Base-by-base conservation (phyloP, 371 early-diverging fungal species). In the Apophysomyces elegans region DNA sequence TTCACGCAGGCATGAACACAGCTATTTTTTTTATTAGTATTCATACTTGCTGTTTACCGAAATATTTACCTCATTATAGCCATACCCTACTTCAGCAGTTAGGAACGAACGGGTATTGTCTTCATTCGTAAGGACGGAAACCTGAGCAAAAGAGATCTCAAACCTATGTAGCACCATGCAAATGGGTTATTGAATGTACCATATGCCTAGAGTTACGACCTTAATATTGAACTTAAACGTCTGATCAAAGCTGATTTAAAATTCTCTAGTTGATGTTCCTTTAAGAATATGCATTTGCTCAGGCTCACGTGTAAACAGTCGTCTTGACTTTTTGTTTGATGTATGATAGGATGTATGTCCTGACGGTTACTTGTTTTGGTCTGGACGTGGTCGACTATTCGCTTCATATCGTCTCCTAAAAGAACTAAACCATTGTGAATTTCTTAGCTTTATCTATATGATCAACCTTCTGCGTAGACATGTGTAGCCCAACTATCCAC, bases 41-140 rank as follows among this genome's bases (percentile, higher is more conserved):
- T 9, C 14, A 26, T 6, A 46, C 44, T 7, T 13, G 18, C 9
- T 11, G 14, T 18, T 58, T n/a, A n/a, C 18, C 45, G 56, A 37
- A 26, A 13, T 11, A 7, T 56, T 59, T 70, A 83, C 79, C 67
- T 83, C 70, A 59, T 74, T 71, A 47, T 83, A 80, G 1, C 83
- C 83, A 5, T 65, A 50, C 12, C 83, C 83, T 13, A 83, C 68
- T 63, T 83, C 83, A 5, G 72, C 63, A 1, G 80, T 78, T 4
- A 78, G 21, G 63, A 83, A 83, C 0, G 80, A 75, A n/a, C 80
- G 58, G 21, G 80, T 80, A 14, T 70, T 66, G 41, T 75, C 76
- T 16, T 83, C 83, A 60, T 80, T 83, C 1, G 75, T 76, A 12
- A 83, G 44, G 2, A 66, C 54, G 6, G 78, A 61, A 6, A 72